Evolutionary conservation across 768 basidiomycete genomes (phyloP).

Genomic region (Ephemerocybe angulata): DNA sequence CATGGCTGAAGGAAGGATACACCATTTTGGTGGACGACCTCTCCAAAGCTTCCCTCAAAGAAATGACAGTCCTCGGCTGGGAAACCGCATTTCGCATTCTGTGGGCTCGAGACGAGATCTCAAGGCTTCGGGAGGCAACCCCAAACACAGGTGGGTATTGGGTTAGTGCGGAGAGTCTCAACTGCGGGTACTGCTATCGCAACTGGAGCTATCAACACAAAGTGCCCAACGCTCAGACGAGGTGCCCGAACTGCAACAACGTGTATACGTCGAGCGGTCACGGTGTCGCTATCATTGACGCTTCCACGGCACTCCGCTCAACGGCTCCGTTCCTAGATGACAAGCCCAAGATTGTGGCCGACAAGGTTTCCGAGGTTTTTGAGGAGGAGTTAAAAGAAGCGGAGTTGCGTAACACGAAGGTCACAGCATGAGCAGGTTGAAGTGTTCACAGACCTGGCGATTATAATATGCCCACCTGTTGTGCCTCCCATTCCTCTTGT

Average conservation of each 20-base stretch:
- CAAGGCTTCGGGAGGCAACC: background rate
- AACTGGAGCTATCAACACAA: background rate
- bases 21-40: background rate
- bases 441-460: too few species aligned
- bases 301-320: background rate
- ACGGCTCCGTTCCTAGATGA: background rate
- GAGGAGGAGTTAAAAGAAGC: background rate
- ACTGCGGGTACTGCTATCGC: background rate
- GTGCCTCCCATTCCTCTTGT: background rate
- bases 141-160: background rate
- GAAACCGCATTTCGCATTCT: background rate
- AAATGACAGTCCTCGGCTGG: background rate
- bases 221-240: background rate
- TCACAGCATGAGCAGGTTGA: too few species aligned
- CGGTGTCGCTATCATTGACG: background rate
- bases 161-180: background rate
- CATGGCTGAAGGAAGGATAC: slow-evolving; percentile 2
- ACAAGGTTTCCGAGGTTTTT: background rate
- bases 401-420: background rate
- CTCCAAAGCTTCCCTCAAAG: background rate
- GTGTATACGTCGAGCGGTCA: background rate
- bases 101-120: background rate
- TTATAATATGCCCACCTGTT: too few species aligned
- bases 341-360: background rate
- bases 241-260: background rate